Evolutionary conservation across 2,329 filamentous ascomycete genomes (phyloP).

Genomic region (Talaromyces funiculosus): DNA sequence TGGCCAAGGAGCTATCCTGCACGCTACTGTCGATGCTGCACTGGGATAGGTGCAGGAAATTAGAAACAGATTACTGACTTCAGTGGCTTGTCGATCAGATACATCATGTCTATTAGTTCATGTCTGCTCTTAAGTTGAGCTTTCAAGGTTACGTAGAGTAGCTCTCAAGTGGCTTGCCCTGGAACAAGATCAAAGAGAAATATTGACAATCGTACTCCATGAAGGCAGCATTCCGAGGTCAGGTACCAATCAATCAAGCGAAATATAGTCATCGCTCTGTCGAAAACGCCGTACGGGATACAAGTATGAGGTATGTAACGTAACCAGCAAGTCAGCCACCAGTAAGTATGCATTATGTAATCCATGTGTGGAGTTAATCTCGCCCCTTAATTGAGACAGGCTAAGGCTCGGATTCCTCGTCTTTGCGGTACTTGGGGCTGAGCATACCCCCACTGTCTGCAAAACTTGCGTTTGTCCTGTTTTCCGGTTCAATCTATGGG

Average conservation of each 20-base stretch:
- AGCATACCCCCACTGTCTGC: not conserved
- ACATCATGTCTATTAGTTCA: not conserved
- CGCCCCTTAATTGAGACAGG: not conserved
- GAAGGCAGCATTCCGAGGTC: not conserved
- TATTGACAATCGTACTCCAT: not conserved
- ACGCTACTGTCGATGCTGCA: not conserved
- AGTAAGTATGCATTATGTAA: not conserved
- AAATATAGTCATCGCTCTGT: too few relatives aligned
- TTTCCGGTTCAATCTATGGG: not conserved
- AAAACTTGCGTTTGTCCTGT: not conserved
- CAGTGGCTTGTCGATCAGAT: not conserved
- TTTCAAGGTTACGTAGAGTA: not conserved
- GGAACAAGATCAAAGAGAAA: not conserved
- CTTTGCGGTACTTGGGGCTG: not conserved
- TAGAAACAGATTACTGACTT: too few relatives aligned
- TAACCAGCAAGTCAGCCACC: not conserved
- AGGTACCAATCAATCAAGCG: not conserved
- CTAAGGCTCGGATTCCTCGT: not conserved
- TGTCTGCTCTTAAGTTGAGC: not conserved
- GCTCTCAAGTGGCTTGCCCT: not conserved
- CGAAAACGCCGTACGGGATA: not conserved
- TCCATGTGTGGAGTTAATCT: not conserved
- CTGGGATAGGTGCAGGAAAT: not conserved
- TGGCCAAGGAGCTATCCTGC: not conserved
- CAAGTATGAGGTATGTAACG: not conserved